Evolutionary conservation across 768 basidiomycete genomes (phyloP), one percentile per base, ranked within the genome.

Genomic region (Phanerodontia chrysosporium): DNA sequence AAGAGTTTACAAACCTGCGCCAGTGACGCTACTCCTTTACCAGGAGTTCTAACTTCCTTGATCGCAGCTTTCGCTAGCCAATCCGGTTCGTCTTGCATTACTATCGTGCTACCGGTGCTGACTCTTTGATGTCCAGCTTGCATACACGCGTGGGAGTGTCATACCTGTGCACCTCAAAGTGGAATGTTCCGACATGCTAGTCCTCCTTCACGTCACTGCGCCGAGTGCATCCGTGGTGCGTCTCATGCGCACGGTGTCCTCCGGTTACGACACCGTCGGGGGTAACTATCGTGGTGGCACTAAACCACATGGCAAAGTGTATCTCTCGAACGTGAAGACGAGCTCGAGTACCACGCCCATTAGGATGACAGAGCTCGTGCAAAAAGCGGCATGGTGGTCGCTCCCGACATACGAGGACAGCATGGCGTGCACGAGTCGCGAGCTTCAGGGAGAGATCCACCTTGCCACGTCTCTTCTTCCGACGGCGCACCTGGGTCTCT

Each of bases 11-110:
- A 22, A 13, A 16, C 8, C 14, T 13, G 10, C 27, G 7, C 14
- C 35, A n/a, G n/a, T n/a, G n/a, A n/a, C n/a, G n/a, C 32, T 35
- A 14, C 8, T 35, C 5, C 8, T 27, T 49, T 10, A 28, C n/a
- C 16, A 42, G 27, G n/a, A 30, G n/a, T 22, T 2, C 16, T 25
- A 39, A 21, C n/a, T 30, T 2, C 21, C 28, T 29, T 28, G 28
- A 12, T 29, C 4, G 28, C n/a, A 60, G 60, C 46, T 61, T 12
- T 62, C 57, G 3, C 57, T 62, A 9, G 61, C 61, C 13, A 62
- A 54, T 16, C 61, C 61, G 30, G 61, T 62, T 32, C 52, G 61
- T 16, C 16, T 25, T 4, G 24, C n/a, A n/a, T n/a, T n/a, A n/a
- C 28, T 13, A 55, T 12, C 21, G 10, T 52, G 52, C 16, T 42